Evolutionary conservation across 2,329 filamentous ascomycete species (phyloP).

Genomic region (Sarocladium brachiariae): DNA sequence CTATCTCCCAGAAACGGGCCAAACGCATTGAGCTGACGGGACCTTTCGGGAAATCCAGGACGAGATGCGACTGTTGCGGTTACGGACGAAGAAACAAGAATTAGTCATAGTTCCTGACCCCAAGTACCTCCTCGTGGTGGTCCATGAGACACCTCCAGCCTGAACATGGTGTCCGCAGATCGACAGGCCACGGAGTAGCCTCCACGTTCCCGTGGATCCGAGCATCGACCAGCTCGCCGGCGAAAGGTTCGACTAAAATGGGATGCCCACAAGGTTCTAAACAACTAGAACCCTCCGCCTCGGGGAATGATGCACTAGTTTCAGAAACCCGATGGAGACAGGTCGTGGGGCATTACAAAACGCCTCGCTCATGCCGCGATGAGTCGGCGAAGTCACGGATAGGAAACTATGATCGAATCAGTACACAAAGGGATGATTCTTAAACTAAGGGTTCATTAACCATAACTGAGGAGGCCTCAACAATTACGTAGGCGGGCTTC

Average conservation of each 20-base stretch:
- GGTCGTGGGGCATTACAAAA: neutral
- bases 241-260: neutral
- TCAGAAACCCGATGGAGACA: neutral
- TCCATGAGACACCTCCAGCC: slow-evolving; percentile 73
- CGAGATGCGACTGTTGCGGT: slow-evolving; percentile 65
- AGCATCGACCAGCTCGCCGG: neutral
- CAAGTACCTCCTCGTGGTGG: slow-evolving; percentile 71
- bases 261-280: neutral
- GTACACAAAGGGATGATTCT: neutral
- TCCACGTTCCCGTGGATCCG: neutral
- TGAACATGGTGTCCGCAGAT: slow-evolving; percentile 24
- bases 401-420: too few species aligned
- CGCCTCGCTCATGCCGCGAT: neutral
- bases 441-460: neutral
- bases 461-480: too few species aligned
- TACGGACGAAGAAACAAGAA: slow-evolving; percentile 81
- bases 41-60: slow-evolving; percentile 40
- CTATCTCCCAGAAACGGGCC: neutral
- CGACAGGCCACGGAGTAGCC: neutral
- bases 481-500: too few species aligned
- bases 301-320: too few species aligned
- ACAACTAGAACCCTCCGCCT: too few species aligned
- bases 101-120: slow-evolving; percentile 75
- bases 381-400: neutral
- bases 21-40: slow-evolving; percentile 1